phyloP scores from a whole-genome alignment of 2,329 filamentous ascomycete species.

The Talaromyces rugulosus region DNA sequence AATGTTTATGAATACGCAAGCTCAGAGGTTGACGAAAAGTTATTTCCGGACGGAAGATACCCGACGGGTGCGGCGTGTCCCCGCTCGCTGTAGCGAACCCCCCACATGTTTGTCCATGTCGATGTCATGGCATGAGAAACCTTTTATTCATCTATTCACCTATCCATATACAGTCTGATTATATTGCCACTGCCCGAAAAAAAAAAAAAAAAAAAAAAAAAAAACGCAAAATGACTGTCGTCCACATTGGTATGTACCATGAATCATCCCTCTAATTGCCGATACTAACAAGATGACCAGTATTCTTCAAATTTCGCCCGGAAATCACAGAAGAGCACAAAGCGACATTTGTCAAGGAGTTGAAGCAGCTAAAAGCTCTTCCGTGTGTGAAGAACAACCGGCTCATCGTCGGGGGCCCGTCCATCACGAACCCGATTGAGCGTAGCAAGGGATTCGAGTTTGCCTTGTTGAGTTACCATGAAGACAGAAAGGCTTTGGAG shows the following conservation, averaged over 20 bases:
- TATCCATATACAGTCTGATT: not conserved
- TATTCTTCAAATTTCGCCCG: conserved; percentile 48
- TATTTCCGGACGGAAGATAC: not conserved
- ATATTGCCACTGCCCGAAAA: not conserved
- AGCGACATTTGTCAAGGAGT: conserved; percentile 42
- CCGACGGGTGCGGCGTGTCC: not conserved
- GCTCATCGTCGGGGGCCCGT: conserved; percentile 51
- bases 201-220: not conserved
- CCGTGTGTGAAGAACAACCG: conserved; percentile 47
- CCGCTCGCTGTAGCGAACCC: not conserved
- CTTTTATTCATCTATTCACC: not conserved
- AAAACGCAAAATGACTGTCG: conserved; percentile 1
- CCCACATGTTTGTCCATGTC: not conserved
- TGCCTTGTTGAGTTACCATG: conserved; percentile 51
- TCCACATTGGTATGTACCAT: conserved; percentile 3
- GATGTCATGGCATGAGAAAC: not conserved
- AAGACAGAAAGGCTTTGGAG: conserved; percentile 41
- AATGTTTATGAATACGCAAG: not conserved
- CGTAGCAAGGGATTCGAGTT: conserved; percentile 52
- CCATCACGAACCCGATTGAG: conserved; percentile 49
- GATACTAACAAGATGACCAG: conserved; percentile 23
- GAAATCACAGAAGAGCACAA: conserved; percentile 42
- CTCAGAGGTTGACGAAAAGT: not conserved
- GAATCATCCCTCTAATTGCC: not conserved
- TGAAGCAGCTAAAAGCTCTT: conserved; percentile 48